A percentile compares a stretch with the other conserved stretches of the same genome.
Conservation (phyloP, 179 eudicot species). For the Spergularia azorica region DNA sequence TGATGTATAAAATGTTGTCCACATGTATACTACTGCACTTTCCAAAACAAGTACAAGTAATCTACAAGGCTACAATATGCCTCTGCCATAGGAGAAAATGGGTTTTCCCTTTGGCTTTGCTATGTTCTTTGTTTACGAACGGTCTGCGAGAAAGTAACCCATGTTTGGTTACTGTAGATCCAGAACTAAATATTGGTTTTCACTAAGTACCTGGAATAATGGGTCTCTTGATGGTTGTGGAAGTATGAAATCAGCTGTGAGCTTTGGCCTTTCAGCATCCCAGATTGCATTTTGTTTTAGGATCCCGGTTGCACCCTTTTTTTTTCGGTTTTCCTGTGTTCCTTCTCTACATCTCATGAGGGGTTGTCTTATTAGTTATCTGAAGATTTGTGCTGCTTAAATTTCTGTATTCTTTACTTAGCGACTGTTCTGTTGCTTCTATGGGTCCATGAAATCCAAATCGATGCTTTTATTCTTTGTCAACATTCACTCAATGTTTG, state of each 20-base stretch:
- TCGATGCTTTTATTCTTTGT: neutral
- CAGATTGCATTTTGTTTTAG: too few relatives aligned
- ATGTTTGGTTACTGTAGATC: neutral
- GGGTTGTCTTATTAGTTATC: neutral
- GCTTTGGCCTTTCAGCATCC: too few relatives aligned
- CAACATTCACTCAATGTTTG: neutral
- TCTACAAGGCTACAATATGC: neutral
- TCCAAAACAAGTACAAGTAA: neutral
- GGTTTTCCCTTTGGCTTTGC: neutral
- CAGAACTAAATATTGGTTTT: neutral
- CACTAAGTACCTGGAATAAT: neutral
- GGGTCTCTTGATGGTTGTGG: neutral
- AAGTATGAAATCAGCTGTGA: too few relatives aligned
- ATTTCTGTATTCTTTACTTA: neutral
- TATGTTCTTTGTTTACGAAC: neutral
- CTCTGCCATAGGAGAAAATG: neutral
- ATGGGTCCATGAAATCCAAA: neutral
- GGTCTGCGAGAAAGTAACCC: neutral
- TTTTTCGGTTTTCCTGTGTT: neutral
- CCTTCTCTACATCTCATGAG: neutral
- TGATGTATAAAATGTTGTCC: neutral
- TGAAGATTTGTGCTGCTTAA: neutral
- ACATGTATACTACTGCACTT: neutral
- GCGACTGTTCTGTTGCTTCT: neutral
- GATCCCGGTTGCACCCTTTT: too few relatives aligned